phyloP scores from a whole-genome alignment of 768 basidiomycete species.

The Cystobasidium tubakii region DNA sequence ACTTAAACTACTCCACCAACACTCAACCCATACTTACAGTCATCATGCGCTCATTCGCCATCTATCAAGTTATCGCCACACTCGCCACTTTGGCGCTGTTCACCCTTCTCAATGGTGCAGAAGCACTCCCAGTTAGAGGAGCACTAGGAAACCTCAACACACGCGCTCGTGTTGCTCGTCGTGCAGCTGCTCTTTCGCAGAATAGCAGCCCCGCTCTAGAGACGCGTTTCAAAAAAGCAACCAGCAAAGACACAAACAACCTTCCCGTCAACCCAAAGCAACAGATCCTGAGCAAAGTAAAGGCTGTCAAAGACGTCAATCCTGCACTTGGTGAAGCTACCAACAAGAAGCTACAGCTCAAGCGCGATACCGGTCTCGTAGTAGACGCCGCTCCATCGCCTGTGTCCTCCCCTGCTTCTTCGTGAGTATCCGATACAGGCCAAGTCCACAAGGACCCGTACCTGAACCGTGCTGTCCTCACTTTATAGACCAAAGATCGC shows the following conservation, averaged over 20 bases:
- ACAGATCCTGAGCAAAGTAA: not conserved
- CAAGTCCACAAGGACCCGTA: too few relatives aligned
- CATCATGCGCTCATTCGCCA: slow-evolving; percentile 34
- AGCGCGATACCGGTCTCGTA: not conserved
- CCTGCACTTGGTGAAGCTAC: not conserved
- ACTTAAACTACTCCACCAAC: slow-evolving; percentile 1
- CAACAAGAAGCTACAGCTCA: not conserved
- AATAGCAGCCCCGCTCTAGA: not conserved
- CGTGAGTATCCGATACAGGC: not conserved
- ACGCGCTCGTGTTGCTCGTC: slow-evolving; percentile 19
- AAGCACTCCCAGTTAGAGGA: slow-evolving; percentile 32
- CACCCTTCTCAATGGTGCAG: slow-evolving; percentile 21
- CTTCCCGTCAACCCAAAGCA: not conserved
- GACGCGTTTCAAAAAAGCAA: not conserved
- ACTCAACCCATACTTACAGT: not conserved
- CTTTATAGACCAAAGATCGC: not conserved
- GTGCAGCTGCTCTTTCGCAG: slow-evolving; percentile 17
- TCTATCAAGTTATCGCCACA: slow-evolving; percentile 31
- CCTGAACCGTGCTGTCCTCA: not conserved
- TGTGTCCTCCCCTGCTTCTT: not conserved
- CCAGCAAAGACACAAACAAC: not conserved
- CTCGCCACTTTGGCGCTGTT: slow-evolving; percentile 34
- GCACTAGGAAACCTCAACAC: slow-evolving; percentile 32
- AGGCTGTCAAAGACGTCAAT: not conserved
- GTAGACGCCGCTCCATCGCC: slow-evolving; percentile 8